Evolutionary conservation across 2,329 filamentous ascomycete genomes (phyloP).

Genomic region (Sporothrix pseudoabietina): DNA sequence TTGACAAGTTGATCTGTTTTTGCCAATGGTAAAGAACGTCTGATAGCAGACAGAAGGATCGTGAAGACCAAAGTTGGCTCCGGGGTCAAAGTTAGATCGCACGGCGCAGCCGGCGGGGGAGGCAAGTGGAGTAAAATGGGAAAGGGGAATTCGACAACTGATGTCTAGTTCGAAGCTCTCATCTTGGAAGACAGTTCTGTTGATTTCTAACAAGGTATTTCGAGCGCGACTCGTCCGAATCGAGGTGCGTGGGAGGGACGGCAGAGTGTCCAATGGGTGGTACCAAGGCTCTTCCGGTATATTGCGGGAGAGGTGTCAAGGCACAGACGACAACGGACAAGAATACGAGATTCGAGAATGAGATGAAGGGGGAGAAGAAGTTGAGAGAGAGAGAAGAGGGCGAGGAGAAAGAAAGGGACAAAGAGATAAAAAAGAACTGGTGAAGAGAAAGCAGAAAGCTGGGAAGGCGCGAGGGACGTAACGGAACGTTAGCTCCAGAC

Average conservation of each 20-base stretch:
- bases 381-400: background rate
- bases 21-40: background rate
- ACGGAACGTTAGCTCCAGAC: constrained; percentile 24
- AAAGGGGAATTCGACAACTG: background rate
- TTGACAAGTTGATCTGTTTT: background rate
- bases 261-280: constrained; percentile 7
- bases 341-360: background rate
- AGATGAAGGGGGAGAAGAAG: background rate
- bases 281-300: background rate
- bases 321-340: background rate
- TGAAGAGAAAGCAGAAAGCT: background rate
- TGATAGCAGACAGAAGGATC: background rate
- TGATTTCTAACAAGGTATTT: background rate
- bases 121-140: background rate
- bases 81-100: background rate
- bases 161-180: background rate
- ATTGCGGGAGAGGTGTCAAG: background rate
- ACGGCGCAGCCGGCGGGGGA: background rate
- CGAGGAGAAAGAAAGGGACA: background rate
- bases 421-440: constrained; percentile 7
- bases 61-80: background rate
- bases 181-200: background rate
- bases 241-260: background rate
- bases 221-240: background rate
- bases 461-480: constrained; percentile 7